Percentiles rank a stretch among this genome's conserved stretches.
phyloP scores from a whole-genome alignment of 495 filamentous ascomycete genomes.

The Xylaria intraflava region DNA sequence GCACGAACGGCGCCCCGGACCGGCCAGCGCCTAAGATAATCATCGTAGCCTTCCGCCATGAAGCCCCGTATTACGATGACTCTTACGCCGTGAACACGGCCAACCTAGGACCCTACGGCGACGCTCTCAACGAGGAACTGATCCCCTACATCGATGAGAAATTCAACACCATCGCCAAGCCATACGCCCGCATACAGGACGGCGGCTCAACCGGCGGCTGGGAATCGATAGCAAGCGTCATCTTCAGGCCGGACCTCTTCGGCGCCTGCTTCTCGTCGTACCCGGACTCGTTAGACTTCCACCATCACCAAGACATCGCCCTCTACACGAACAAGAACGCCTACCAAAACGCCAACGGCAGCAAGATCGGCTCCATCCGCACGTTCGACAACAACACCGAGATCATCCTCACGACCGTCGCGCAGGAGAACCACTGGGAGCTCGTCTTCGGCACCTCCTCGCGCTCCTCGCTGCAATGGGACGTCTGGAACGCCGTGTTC shows the following conservation, averaged over 20 bases:
- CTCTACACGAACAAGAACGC: constrained; percentile 13
- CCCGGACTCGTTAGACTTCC: constrained; percentile 9
- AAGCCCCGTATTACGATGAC: constrained; percentile 11
- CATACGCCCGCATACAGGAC: constrained; percentile 10
- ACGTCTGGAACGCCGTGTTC: constrained; percentile 11
- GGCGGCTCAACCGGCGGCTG: constrained; percentile 12
- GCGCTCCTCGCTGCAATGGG: constrained; percentile 11
- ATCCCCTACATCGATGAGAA: constrained; percentile 5
- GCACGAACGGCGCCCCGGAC: not conserved
- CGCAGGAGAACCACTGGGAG: constrained; percentile 13
- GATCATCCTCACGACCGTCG: constrained; percentile 4
- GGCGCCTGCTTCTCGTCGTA: constrained; percentile 12
- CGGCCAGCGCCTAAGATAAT: constrained; percentile 9
- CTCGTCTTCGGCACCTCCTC: constrained; percentile 10
- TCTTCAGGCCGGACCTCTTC: constrained; percentile 11
- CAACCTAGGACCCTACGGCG: constrained; percentile 8
- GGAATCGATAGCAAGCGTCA: constrained; percentile 5
- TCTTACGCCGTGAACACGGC: constrained; percentile 11
- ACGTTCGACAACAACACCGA: constrained; percentile 4
- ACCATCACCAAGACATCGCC: constrained; percentile 4
- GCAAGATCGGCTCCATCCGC: constrained; percentile 4
- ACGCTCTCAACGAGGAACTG: constrained; percentile 10
- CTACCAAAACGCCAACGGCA: constrained; percentile 3
- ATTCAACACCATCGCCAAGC: constrained; percentile 11
- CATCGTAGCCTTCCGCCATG: constrained; percentile 12